Evolutionary conservation across 768 basidiomycete species (phyloP).

Genomic region (Serendipita indica): DNA sequence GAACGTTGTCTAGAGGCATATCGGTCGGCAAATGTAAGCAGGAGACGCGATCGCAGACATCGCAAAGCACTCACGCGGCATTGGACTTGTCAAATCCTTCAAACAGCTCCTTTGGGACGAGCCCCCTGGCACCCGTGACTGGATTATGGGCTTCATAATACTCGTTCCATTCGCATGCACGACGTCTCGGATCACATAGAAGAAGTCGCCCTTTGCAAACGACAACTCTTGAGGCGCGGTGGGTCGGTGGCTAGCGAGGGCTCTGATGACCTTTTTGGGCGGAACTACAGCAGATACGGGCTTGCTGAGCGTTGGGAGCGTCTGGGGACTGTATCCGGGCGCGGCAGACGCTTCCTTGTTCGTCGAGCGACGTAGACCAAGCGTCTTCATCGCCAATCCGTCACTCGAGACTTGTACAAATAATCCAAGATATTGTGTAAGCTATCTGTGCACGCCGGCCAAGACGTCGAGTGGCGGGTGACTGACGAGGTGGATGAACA

Average conservation of each 20-base stretch:
- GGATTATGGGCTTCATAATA: slow-evolving; percentile 98
- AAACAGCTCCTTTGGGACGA: slow-evolving; percentile 76
- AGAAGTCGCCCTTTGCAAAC: slow-evolving; percentile 92
- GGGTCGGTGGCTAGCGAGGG: slow-evolving; percentile 49
- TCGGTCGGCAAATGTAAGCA: background rate
- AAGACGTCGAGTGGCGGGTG: no score
- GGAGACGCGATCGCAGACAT: background rate
- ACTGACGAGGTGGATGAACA: no score
- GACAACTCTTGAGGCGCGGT: slow-evolving; percentile 71
- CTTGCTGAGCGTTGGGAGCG: slow-evolving; percentile 52
- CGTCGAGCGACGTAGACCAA: slow-evolving; percentile 53
- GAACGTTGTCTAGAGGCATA: background rate
- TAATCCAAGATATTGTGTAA: background rate
- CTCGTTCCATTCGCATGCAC: slow-evolving; percentile 28
- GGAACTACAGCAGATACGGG: slow-evolving; percentile 58
- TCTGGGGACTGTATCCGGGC: slow-evolving; percentile 56
- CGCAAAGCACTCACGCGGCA: slow-evolving; percentile 35
- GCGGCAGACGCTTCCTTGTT: slow-evolving; percentile 41
- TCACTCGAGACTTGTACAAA: background rate
- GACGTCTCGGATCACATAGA: slow-evolving; percentile 77
- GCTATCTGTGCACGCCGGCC: slow-evolving; percentile 4
- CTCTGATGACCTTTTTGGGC: slow-evolving; percentile 92
- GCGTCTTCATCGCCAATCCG: slow-evolving; percentile 48
- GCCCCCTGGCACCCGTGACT: slow-evolving; percentile 73
- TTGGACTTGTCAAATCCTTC: slow-evolving; percentile 76